These are phyloP conservation scores for Fraxinus greggii DNA, from an alignment of 305 asterid species.

Conservation along the genomic window DNA sequence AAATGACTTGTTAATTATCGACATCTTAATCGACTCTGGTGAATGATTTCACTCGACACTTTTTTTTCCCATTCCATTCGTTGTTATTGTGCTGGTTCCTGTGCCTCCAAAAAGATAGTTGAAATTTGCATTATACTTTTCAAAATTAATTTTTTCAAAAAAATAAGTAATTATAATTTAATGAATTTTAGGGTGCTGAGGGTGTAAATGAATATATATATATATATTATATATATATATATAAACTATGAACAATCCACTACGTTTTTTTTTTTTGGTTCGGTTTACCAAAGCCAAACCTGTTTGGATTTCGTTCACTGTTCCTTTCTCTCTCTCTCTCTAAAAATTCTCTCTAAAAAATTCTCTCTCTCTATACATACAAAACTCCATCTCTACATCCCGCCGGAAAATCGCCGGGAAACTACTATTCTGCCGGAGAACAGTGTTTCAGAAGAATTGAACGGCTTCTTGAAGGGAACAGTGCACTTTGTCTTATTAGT, in stretches of 20 bases:
- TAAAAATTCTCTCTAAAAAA: constrained; percentile 9
- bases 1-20: not conserved
- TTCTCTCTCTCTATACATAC: constrained; percentile 22
- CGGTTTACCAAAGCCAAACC: constrained; percentile 45
- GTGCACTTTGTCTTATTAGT: constrained; percentile 16
- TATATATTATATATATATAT: no score
- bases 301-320: constrained; percentile 48
- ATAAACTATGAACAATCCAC: constrained; percentile 35
- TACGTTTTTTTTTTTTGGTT: constrained; percentile 37
- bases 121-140: not conserved
- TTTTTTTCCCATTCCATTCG: not conserved
- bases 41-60: not conserved
- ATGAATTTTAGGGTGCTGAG: not conserved
- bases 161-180: not conserved
- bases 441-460: constrained; percentile 18
- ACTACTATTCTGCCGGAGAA: constrained; percentile 30
- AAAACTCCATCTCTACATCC: constrained; percentile 24
- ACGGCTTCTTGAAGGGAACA: not conserved
- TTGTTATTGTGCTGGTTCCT: not conserved
- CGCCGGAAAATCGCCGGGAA: constrained; percentile 38
- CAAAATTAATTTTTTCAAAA: not conserved
- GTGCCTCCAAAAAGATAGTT: not conserved
- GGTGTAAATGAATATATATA: not conserved
- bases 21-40: not conserved
- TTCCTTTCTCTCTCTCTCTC: constrained; percentile 25